These are phyloP conservation scores for Myriosclerotinia curreyana DNA, from an alignment of 2,329 filamentous ascomycete species.

Conservation along the genomic window DNA sequence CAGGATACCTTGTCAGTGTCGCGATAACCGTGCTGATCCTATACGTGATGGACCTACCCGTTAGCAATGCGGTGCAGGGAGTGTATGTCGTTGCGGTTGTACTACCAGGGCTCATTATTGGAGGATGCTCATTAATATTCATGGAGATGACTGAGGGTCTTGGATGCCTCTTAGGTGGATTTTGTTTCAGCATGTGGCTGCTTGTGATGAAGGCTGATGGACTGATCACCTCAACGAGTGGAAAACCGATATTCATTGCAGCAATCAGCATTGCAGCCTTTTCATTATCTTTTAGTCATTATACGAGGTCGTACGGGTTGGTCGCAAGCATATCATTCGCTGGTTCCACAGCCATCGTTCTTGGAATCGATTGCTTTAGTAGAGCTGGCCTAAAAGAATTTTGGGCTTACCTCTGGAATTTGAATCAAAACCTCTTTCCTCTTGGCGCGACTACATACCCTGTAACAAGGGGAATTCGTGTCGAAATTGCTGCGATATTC, in stretches of 20 bases:
- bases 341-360: conserved; percentile 72
- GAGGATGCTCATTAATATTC: conserved; percentile 73
- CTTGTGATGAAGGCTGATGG: conserved; percentile 74
- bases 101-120: conserved; percentile 70
- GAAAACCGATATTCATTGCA: conserved; percentile 73
- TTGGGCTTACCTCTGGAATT: conserved; percentile 85
- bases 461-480: conserved; percentile 78
- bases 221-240: conserved; percentile 58
- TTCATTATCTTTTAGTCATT: conserved; percentile 72
- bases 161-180: conserved; percentile 52
- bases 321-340: conserved; percentile 76
- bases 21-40: conserved; percentile 78
- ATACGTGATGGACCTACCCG: conserved; percentile 80
- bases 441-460: conserved; percentile 75
- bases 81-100: conserved; percentile 79
- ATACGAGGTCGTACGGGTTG: conserved; percentile 74
- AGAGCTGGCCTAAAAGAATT: conserved; percentile 92
- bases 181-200: conserved; percentile 63
- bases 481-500: conserved; percentile 76
- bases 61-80: conserved; percentile 74
- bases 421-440: conserved; percentile 80
- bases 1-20: conserved; percentile 68
- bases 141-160: conserved; percentile 75
- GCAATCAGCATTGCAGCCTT: conserved; percentile 67
- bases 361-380: conserved; percentile 90